phyloP scores from a whole-genome alignment of 2,329 filamentous ascomycete genomes.

The Colletotrichum endophyticum region DNA sequence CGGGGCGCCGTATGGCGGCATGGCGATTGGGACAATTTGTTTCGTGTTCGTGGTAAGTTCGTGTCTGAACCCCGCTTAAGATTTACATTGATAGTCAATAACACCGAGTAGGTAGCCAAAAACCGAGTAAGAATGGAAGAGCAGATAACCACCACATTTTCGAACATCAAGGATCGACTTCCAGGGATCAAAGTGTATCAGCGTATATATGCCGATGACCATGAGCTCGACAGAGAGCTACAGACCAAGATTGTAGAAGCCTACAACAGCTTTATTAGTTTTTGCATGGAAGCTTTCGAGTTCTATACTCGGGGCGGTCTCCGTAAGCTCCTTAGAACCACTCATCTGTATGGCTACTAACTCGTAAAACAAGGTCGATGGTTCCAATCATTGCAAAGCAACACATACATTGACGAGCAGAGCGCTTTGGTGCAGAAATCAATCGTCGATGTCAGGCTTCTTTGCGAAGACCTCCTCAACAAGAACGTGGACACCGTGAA shows the following conservation, averaged over 20 bases:
- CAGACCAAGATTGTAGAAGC: neutral
- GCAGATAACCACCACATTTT: neutral
- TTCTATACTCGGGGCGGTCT: neutral
- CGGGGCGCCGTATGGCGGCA: neutral
- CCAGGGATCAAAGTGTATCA: neutral
- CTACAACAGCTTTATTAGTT: neutral
- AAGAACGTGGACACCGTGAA: neutral
- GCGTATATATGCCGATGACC: neutral
- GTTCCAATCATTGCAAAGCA: neutral
- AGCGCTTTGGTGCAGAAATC: neutral
- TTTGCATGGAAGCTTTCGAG: neutral
- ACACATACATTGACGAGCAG: neutral
- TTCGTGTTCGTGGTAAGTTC: neutral
- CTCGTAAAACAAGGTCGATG: neutral
- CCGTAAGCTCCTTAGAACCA: neutral
- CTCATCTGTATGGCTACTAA: neutral
- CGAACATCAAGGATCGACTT: neutral
- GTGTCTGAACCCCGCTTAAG: neutral
- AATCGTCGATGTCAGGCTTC: neutral
- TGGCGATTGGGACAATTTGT: neutral
- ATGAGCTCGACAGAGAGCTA: neutral
- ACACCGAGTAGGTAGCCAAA: neutral
- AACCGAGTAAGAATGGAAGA: neutral
- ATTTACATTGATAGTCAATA: neutral
- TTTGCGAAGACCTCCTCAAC: neutral